Conservation (phyloP, 1,139 yeast species). For the Meyerozyma smithsonii region DNA sequence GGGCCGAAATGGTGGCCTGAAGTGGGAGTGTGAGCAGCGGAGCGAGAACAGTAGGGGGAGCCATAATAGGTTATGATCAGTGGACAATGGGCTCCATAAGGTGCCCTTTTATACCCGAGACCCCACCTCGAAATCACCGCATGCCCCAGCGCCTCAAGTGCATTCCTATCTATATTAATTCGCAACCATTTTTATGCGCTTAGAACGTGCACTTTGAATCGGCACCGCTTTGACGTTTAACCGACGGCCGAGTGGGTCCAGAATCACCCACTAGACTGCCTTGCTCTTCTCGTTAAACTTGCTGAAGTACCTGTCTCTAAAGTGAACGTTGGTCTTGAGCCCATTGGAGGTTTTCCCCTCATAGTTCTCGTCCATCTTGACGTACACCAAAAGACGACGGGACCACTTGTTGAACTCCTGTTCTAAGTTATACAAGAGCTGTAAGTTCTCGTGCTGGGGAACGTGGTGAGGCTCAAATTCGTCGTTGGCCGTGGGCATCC, state of each 20-base stretch:
- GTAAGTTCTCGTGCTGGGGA: constrained; percentile 74
- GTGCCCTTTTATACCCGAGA: constrained; percentile 7
- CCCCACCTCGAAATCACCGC: constrained; percentile 5
- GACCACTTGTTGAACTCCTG: constrained; percentile 95
- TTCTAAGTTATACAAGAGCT: constrained; percentile 67
- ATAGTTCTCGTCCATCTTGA: constrained; percentile 55
- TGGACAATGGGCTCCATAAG: constrained; percentile 2
- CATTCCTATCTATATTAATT: constrained; percentile 1
- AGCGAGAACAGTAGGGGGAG: constrained; percentile 34
- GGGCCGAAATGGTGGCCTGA: constrained; percentile 3
- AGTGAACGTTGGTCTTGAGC: constrained; percentile 45
- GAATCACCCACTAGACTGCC: background rate
- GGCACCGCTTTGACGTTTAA: too few relatives aligned
- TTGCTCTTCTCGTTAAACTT: constrained; percentile 48
- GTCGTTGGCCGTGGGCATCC: constrained; percentile 98
- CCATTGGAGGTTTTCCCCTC: constrained; percentile 56
- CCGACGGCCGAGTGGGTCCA: too few relatives aligned
- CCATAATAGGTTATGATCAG: constrained; percentile 17
- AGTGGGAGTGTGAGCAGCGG: constrained; percentile 15
- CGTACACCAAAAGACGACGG: constrained; percentile 75
- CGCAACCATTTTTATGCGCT: background rate
- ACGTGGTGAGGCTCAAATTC: constrained; percentile 69
- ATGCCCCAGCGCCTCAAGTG: constrained; percentile 7
- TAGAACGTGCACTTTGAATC: too few relatives aligned
- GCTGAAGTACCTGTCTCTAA: constrained; percentile 76